Percentiles rank a stretch among this genome's conserved stretches.
These are phyloP conservation scores for Paratinospora sagittata DNA, from an alignment of 164 flowering plant species.

Conservation along the genomic window DNA sequence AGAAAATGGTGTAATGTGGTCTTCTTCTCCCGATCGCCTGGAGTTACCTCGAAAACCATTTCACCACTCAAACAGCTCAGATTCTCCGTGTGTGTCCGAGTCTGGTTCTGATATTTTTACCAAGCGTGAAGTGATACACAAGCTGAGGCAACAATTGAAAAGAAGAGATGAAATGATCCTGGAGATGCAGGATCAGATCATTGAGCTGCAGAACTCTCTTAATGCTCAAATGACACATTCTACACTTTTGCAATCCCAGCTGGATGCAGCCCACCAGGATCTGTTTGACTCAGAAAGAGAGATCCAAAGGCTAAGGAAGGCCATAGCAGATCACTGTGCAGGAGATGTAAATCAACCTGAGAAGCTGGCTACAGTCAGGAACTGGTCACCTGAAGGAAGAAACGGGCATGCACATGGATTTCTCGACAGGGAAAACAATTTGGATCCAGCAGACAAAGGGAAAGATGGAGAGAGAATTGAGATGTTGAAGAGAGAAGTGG, in stretches of 20 bases:
- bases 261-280: conserved; percentile 67
- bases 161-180: conserved; percentile 90
- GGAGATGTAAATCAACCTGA: conserved; percentile 36
- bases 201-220: conserved; percentile 64
- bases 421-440: conserved; percentile 28
- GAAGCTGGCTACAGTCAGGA: conserved; percentile 24
- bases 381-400: conserved; percentile 38
- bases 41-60: conserved; percentile 77
- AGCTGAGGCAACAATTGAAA: conserved; percentile 82
- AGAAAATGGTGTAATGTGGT: conserved; percentile 68
- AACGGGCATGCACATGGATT: conserved; percentile 65
- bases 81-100: conserved; percentile 85
- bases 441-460: conserved; percentile 35
- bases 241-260: conserved; percentile 59
- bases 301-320: conserved; percentile 81
- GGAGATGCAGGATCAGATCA: conserved; percentile 93
- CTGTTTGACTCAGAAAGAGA: conserved; percentile 81
- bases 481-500: conserved; percentile 67
- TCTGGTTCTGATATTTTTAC: conserved; percentile 83
- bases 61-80: conserved; percentile 76
- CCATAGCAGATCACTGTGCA: conserved; percentile 80
- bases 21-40: conserved; percentile 72
- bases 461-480: conserved; percentile 54
- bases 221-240: conserved; percentile 47
- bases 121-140: conserved; percentile 88